Conservation (phyloP, 2,329 filamentous ascomycete genomes). For the Coleophoma cylindrospora region DNA sequence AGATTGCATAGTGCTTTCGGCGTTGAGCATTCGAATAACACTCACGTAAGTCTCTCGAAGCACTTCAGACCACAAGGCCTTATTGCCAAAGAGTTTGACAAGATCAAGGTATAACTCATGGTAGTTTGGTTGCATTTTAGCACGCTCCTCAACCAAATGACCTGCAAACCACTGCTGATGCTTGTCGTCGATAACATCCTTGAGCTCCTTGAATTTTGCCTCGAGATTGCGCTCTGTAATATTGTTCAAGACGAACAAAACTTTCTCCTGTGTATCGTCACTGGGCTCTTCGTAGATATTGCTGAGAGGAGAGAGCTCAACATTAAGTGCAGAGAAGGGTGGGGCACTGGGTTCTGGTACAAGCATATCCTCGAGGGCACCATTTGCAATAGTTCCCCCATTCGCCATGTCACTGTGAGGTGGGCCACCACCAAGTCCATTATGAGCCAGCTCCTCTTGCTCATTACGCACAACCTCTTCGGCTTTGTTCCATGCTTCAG, state of each 20-base stretch:
- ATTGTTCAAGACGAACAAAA: slow-evolving; percentile 95
- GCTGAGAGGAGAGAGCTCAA: slow-evolving; percentile 62
- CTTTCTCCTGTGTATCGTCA: slow-evolving; percentile 83
- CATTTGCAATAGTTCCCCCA: slow-evolving; percentile 60
- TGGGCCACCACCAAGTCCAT: slow-evolving; percentile 44
- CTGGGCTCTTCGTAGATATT: slow-evolving; percentile 75
- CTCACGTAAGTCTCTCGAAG: slow-evolving; percentile 88
- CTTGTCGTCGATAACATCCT: slow-evolving; percentile 69
- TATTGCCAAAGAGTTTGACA: slow-evolving; percentile 76
- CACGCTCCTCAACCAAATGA: slow-evolving; percentile 91
- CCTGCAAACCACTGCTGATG: slow-evolving; percentile 96
- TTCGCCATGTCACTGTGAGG: slow-evolving; percentile 29
- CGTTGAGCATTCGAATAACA: slow-evolving; percentile 81
- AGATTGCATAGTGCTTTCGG: slow-evolving; percentile 79
- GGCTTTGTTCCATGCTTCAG: slow-evolving; percentile 78
- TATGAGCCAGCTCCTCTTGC: slow-evolving; percentile 53
- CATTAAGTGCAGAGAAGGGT: slow-evolving; percentile 73
- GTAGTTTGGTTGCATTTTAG: slow-evolving; percentile 96
- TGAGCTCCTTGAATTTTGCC: slow-evolving; percentile 77
- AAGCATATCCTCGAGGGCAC: slow-evolving; percentile 59
- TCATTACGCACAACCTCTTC: slow-evolving; percentile 72
- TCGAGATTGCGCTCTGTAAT: slow-evolving; percentile 86
- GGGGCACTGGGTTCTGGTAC: slow-evolving; percentile 55
- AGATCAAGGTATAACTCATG: slow-evolving; percentile 90
- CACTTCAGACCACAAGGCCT: slow-evolving; percentile 79